A percentile compares a stretch with the other conserved stretches of the same genome.
Conservation (phyloP, 1,284 basidiomycete species). For the Moesziomyces parantarcticus region DNA sequence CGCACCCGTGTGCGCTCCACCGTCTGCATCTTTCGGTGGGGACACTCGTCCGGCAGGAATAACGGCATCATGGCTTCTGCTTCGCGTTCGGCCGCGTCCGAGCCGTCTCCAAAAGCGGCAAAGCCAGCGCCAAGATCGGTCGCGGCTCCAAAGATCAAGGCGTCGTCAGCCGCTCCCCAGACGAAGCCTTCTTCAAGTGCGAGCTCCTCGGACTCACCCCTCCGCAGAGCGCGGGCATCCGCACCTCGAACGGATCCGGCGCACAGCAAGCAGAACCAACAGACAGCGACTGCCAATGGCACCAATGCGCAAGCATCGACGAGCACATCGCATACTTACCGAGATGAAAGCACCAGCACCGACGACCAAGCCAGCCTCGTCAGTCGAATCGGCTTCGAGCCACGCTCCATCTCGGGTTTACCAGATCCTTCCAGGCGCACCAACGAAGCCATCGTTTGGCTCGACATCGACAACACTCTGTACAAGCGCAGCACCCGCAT, state of each 20-base stretch:
- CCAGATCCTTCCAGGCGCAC: conserved; percentile 36
- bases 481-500: conserved; percentile 73
- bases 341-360: conserved; percentile 25
- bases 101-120: conserved; percentile 2
- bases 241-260: background rate
- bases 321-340: conserved; percentile 1
- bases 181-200: conserved; percentile 5
- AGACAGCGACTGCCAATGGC: background rate
- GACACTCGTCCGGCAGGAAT: background rate
- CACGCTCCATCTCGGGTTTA: conserved; percentile 31
- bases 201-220: conserved; percentile 7
- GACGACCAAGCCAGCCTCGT: conserved; percentile 16
- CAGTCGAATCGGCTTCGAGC: conserved; percentile 46
- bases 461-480: conserved; percentile 88
- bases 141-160: background rate
- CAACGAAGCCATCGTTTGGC: conserved; percentile 74
- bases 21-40: background rate
- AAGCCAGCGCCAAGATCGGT: background rate
- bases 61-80: background rate
- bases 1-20: background rate
- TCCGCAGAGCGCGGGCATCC: conserved; percentile 1
- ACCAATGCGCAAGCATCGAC: background rate
- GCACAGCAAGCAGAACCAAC: background rate
- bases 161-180: background rate
- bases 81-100: background rate